Percentiles rank a stretch among this genome's conserved stretches.
Conservation (phyloP, 2,329 filamentous ascomycete genomes). For the Diplodia mutila region DNA sequence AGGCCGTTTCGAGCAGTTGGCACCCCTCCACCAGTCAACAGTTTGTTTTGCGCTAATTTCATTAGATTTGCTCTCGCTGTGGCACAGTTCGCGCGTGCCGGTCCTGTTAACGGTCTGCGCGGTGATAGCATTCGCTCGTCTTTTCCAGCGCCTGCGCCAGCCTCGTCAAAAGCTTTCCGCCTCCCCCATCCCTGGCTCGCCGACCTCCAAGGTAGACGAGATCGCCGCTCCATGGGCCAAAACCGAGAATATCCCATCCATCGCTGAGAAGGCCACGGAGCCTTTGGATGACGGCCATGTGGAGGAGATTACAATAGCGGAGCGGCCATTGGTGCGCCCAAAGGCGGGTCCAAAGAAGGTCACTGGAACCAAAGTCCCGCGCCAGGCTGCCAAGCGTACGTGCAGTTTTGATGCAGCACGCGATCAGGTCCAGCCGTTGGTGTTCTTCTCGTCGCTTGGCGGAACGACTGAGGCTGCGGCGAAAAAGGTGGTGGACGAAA, state of each 20-base stretch:
- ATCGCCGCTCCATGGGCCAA: constrained; percentile 42
- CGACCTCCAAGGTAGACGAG: constrained; percentile 34
- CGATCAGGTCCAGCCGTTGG: constrained; percentile 67
- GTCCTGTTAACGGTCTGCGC: constrained; percentile 39
- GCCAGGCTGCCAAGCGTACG: constrained; percentile 33
- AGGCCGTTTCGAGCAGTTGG: neutral
- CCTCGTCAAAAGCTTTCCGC: constrained; percentile 36
- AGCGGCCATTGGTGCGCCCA: constrained; percentile 32
- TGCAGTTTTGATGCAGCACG: constrained; percentile 35
- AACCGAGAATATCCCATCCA: constrained; percentile 36
- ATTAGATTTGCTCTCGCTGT: constrained; percentile 42
- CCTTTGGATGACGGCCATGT: constrained; percentile 35
- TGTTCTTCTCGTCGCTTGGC: constrained; percentile 91
- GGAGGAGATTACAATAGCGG: constrained; percentile 34
- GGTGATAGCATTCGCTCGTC: constrained; percentile 37
- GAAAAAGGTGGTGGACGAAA: constrained; percentile 61
- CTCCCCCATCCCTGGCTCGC: constrained; percentile 39
- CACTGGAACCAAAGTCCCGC: constrained; percentile 37
- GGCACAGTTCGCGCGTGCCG: constrained; percentile 42
- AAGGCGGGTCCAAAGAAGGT: constrained; percentile 45
- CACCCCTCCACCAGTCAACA: neutral
- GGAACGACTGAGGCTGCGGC: constrained; percentile 79
- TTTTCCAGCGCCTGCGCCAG: constrained; percentile 34
- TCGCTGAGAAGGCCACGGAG: constrained; percentile 22
- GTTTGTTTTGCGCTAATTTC: neutral